Percentiles rank a stretch among this genome's conserved stretches.
phyloP scores from a whole-genome alignment of 495 filamentous ascomycete species.

The Lepraria neglecta region DNA sequence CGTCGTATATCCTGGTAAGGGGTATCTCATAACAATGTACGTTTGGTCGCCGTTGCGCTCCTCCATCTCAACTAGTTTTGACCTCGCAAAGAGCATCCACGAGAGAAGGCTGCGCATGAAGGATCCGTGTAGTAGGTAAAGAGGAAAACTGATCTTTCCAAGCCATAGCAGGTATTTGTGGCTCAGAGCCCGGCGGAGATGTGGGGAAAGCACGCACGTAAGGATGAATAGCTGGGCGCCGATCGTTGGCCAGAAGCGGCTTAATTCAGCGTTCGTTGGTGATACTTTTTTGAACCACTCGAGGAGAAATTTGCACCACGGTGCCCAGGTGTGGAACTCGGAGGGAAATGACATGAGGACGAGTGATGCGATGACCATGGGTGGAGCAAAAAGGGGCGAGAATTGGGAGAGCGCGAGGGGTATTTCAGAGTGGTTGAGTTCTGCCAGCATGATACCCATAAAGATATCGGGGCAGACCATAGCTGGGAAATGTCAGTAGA shows the following conservation, averaged over 20 bases:
- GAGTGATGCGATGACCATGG: conserved; percentile 46
- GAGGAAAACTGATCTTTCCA: conserved; percentile 60
- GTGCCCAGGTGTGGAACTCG: conserved; percentile 48
- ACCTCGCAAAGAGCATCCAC: conserved; percentile 57
- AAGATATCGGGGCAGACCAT: conserved; percentile 51
- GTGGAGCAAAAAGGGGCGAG: conserved; percentile 39
- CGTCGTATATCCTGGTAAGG: conserved; percentile 37
- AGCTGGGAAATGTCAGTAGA: conserved; percentile 31
- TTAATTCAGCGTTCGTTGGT: conserved; percentile 47
- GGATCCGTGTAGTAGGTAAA: conserved; percentile 61
- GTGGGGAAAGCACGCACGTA: conserved; percentile 53
- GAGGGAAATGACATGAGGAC: conserved; percentile 56
- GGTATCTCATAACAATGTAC: conserved; percentile 32
- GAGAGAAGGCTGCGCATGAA: conserved; percentile 56
- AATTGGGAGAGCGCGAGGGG: conserved; percentile 42
- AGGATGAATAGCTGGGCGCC: conserved; percentile 54
- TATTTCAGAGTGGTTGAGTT: conserved; percentile 43
- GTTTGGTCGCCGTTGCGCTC: conserved; percentile 32
- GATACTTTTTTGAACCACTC: conserved; percentile 46
- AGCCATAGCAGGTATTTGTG: conserved; percentile 57
- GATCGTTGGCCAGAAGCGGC: conserved; percentile 49
- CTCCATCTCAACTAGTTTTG: conserved; percentile 45
- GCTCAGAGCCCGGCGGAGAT: conserved; percentile 49
- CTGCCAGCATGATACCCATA: conserved; percentile 48
- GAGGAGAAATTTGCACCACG: conserved; percentile 52